Evolutionary conservation across 345 rosid species (phyloP), one percentile per base, ranked within the genome.

Genomic region (Stellera chamaejasme): DNA sequence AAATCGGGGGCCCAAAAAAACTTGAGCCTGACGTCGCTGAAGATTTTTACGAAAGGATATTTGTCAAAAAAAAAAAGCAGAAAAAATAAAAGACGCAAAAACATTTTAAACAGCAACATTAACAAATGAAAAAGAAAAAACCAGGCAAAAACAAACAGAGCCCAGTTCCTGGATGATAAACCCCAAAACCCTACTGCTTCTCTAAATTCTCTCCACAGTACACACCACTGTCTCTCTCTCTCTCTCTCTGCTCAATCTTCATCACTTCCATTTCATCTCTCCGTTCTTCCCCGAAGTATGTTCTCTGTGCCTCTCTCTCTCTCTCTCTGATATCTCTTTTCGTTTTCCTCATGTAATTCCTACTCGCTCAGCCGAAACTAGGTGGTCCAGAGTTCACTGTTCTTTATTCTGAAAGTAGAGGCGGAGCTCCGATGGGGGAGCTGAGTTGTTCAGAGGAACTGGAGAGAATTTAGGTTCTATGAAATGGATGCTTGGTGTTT

Each of bases 101-200:
- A 68, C 55, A 54, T 59, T 59, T 58, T 54, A 58, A 23, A 45
- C 23, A 55, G 28, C 45, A 2, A 4, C 10, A 25, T 10, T 44
- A 60, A 43, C 5, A 8, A 12, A 16, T 2, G 11, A 42, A 45
- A 46, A 63, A 54, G 16, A 46, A 11, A 19, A 19, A 48, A 47
- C 10, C 15, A 41, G 13, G 23, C 23, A 39, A 36, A 26, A 44
- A 61, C 1, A 13, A 57, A 46, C 45, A 19, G 23, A 19, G 23
- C 23, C 23, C 39, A 5, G 39, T 32, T 8, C 39, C 39, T 32
- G 39, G 67, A 68, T 70, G 81, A 74, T 78, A 83, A 83, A 83
- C 64, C 90, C 84, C 82, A 72, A 77, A 73, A 63, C 77, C 78
- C 78, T 77, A 70, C 75, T 61, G 69, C 43, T 48, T 11, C 15